A percentile compares a stretch with the other conserved stretches of the same genome.
phyloP scores from a whole-genome alignment of 495 filamentous ascomycete species.

The Xylaria curta region DNA sequence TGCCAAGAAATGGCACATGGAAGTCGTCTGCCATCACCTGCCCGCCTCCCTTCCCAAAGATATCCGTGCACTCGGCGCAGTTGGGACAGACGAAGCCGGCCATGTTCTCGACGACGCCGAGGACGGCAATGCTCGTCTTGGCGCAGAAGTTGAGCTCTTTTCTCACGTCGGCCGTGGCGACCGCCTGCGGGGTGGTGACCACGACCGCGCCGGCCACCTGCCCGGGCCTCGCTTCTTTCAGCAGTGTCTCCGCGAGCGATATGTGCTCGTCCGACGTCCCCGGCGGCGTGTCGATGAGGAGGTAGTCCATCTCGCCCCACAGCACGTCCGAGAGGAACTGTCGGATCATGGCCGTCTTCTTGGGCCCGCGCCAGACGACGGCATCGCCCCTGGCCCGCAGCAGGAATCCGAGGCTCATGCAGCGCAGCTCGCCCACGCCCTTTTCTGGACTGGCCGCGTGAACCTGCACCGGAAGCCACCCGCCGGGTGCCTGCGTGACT shows the following conservation, averaged over 20 bases:
- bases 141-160: constrained; percentile 97
- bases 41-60: constrained; percentile 90
- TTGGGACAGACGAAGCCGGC: constrained; percentile 94
- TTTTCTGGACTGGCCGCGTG: constrained; percentile 61
- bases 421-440: constrained; percentile 71
- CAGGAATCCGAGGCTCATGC: constrained; percentile 94
- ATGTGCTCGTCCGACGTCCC: constrained; percentile 98
- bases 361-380: constrained; percentile 96
- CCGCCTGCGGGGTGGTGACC: constrained; percentile 94
- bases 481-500: constrained; percentile 85
- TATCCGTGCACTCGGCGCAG: constrained; percentile 90
- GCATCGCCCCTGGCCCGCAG: constrained; percentile 83
- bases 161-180: constrained; percentile 89
- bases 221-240: constrained; percentile 65
- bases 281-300: constrained; percentile 94
- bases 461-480: constrained; percentile 88
- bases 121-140: constrained; percentile 79
- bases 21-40: constrained; percentile 89
- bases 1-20: constrained; percentile 80
- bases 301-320: constrained; percentile 88
- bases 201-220: constrained; percentile 83
- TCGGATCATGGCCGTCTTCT: constrained; percentile 98
- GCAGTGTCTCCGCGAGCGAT: constrained; percentile 83
- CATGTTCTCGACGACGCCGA: constrained; percentile 98
- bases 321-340: constrained; percentile 92